Conservation (phyloP, 441 rosid species). For the Biscutella auriculata region DNA sequence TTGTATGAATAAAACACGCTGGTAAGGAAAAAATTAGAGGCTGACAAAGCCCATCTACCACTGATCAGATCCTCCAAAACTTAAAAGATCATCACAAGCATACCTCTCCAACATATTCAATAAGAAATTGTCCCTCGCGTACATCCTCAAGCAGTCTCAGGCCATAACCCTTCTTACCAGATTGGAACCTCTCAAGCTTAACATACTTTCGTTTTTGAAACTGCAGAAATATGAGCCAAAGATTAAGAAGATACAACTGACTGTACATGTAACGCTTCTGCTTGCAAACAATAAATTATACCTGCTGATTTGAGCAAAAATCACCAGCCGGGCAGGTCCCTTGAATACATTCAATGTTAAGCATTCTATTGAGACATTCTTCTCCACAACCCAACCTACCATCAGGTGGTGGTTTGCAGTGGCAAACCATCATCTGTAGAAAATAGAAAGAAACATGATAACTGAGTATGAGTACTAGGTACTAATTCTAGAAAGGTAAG, state of each 20-base stretch:
- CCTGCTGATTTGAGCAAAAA: conserved; percentile 92
- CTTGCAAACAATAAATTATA: conserved; percentile 18
- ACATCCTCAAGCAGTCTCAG: conserved; percentile 67
- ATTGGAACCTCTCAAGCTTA: conserved; percentile 56
- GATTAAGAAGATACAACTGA: conserved; percentile 14
- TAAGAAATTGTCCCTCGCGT: conserved; percentile 66
- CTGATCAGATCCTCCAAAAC: conserved; percentile 7
- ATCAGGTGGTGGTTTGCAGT: conserved; percentile 57
- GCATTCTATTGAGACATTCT: conserved; percentile 89
- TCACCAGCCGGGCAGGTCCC: conserved; percentile 91
- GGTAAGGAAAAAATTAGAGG: neutral
- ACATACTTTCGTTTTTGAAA: conserved; percentile 82
- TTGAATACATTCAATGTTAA: conserved; percentile 87
- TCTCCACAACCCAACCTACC: conserved; percentile 78
- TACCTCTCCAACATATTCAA: conserved; percentile 99
- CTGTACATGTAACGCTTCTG: neutral
- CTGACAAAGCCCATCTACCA: neutral
- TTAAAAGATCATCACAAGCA: conserved; percentile 12
- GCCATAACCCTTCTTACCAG: conserved; percentile 96
- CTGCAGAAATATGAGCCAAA: conserved; percentile 39
- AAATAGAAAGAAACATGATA: conserved; percentile 10
- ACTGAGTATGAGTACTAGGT: neutral
- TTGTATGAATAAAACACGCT: neutral
- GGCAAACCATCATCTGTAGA: conserved; percentile 88
- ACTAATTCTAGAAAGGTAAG: neutral